Conservation (phyloP, 805 yeast species). For the Teunomyces gatunensis region DNA sequence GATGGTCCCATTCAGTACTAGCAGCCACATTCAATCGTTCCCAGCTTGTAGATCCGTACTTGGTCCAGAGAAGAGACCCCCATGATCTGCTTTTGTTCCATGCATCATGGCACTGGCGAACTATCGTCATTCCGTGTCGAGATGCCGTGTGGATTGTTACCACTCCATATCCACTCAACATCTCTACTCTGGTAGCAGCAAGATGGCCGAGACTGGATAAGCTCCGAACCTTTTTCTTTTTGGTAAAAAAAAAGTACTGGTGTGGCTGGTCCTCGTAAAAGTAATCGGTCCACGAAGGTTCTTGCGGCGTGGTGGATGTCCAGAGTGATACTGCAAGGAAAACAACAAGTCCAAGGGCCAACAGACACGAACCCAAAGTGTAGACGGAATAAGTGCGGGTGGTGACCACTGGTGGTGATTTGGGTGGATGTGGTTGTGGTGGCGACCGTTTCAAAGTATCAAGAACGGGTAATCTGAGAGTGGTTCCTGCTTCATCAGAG, state of each 20-base stretch:
- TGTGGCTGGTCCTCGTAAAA: constrained; percentile 4
- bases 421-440: background rate
- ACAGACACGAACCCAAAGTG: background rate
- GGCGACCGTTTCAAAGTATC: background rate
- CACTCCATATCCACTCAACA: background rate
- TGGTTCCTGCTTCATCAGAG: background rate
- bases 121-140: too few species aligned
- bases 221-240: background rate
- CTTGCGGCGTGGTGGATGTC: background rate
- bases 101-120: too few species aligned
- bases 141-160: background rate
- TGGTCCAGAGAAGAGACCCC: too few species aligned
- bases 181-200: background rate
- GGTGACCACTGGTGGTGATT: background rate
- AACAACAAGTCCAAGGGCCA: background rate
- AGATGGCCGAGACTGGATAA: background rate
- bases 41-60: background rate
- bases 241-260: constrained; percentile 4
- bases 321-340: background rate
- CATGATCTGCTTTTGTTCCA: too few species aligned
- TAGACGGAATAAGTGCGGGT: background rate
- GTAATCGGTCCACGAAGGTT: background rate
- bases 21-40: background rate
- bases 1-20: background rate
- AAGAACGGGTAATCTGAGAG: background rate